These are phyloP conservation scores for Mortierella sp. DNA, from an alignment of 371 early-diverging fungal genomes.

Conservation along the genomic window DNA sequence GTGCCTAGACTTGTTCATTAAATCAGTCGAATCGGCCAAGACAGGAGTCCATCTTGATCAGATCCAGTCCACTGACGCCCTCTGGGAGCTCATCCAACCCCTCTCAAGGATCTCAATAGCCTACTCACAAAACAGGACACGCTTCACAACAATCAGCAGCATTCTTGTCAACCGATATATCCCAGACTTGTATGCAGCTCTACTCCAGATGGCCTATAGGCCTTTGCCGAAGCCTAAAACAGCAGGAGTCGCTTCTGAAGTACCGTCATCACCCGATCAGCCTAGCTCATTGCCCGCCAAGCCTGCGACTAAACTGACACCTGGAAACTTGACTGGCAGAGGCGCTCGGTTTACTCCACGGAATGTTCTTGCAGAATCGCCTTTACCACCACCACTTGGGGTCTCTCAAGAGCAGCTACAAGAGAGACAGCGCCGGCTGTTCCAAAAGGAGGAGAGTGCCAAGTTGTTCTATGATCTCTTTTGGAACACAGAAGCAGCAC, in stretches of 20 bases:
- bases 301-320: background rate
- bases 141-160: slow-evolving; percentile 68
- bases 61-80: slow-evolving; percentile 8
- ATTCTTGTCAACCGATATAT: slow-evolving; percentile 64
- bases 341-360: too few species aligned
- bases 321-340: too few species aligned
- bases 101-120: slow-evolving; percentile 31
- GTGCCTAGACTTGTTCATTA: slow-evolving; percentile 17
- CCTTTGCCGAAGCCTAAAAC: slow-evolving; percentile 57
- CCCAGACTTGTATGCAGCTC: slow-evolving; percentile 72
- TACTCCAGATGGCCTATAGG: slow-evolving; percentile 75
- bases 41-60: background rate
- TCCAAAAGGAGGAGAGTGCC: slow-evolving; percentile 47
- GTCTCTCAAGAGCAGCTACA: background rate
- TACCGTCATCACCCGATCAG: background rate
- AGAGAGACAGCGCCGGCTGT: slow-evolving; percentile 11
- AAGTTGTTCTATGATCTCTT: slow-evolving; percentile 56
- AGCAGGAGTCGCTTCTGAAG: background rate
- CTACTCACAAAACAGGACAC: slow-evolving; percentile 25
- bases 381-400: too few species aligned
- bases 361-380: too few species aligned
- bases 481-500: slow-evolving; percentile 60
- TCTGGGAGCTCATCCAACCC: slow-evolving; percentile 48
- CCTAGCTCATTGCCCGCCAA: background rate
- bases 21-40: background rate